Evolutionary conservation across 169 alveolate genomes (phyloP), one percentile per base, ranked within the genome.

Genomic region (Eimeria tenella): DNA sequence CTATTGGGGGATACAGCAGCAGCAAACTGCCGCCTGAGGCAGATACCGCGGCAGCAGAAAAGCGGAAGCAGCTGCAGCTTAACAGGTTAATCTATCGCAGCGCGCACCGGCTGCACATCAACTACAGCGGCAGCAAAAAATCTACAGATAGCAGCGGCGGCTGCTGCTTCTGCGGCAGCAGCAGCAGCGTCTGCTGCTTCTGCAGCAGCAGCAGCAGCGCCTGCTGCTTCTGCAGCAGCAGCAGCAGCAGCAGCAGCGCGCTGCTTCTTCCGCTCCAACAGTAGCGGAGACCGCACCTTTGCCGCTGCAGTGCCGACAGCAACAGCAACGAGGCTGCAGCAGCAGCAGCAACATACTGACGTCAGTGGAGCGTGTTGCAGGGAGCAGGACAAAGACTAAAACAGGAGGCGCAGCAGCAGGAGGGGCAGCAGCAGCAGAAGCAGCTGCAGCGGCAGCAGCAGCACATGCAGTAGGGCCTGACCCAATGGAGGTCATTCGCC

Each of bases 1-100:
- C 95, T 96, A 97, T 15, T 97, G 94, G 21, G 98, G 96, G 77
- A 96, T 95, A 79, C 71, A 58, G 60, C 60, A 83, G 68, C 68
- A 58, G 68, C 68, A 58, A 58, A 3, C 68, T 11, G 19, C 68
- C 11, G 1, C 68, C 68, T 58, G 79, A 68, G 19, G 79, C 23
- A 68, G 79, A 17, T 1, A 23, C 79, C 23, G n/a, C 79, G 4
- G 79, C 79, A 68, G 79, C 79, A 68, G 79, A 2, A 31, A 31
- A 11, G 3, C 79, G n/a, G 50, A 10, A 68, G 42, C 79, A 23
- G 79, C 79, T 9, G n/a, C 79, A 68, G 79, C 50, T 13, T 10
- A 10, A 68, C 42, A 10, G 42, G n/a, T 10, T 9, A 68, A 11
- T 9, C 50, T 10, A 68, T 8, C 50, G 42, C 50, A 2, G 42